Base-by-base conservation (phyloP, 495 filamentous ascomycete genomes). In the Hypoxylon crocopeplum region DNA sequence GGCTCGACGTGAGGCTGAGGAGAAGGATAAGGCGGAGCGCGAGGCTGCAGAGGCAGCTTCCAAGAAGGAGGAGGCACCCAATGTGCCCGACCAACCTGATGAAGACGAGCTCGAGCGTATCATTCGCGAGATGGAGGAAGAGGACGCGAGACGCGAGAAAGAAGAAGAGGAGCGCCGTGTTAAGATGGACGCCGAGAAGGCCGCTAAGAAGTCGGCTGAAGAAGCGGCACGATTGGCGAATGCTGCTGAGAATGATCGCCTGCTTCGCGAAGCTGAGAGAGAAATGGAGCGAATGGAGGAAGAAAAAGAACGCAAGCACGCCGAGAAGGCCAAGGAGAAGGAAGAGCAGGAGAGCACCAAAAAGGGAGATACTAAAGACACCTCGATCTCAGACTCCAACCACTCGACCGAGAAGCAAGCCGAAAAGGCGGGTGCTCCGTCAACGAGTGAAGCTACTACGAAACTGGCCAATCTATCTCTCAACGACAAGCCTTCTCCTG, bases 231-330 rank as follows among this genome's bases (percentile, higher is more conserved):
- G 74, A 30, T 2, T 40, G 25, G 61, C 51, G 10, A 71, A 61
- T 25, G 69, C 79, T 13, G 76, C 70, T 48, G 86, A 86, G 42
- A 80, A 81, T 32, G 86, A 84, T 47, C 79, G 81, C 55, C 86
- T 88, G 57, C 75, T 84, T 36, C 73, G 73, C 15, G 78, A 82
- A 59, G 68, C 70, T 15, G 80, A 82, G 56, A 66, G 74, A 4
- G 78, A 85, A 62, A 83, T 82, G 78, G 82, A 85, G 61, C 66
- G 80, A 12, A 62, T 82, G 1, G 81, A 84, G 55, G 80, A 83
- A 59, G 82, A 83, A 52, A 70, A 67, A 13, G 82, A 84, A 65
- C 72, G 71, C n/a, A 75, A 77, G 52, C 75, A 81, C 33, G 55
- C 52, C 6, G 32, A 72, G 66, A 53, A 41, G 66, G 69, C 34